Base-by-base conservation (phyloP, 495 filamentous ascomycete species). In the Podospora didyma region DNA sequence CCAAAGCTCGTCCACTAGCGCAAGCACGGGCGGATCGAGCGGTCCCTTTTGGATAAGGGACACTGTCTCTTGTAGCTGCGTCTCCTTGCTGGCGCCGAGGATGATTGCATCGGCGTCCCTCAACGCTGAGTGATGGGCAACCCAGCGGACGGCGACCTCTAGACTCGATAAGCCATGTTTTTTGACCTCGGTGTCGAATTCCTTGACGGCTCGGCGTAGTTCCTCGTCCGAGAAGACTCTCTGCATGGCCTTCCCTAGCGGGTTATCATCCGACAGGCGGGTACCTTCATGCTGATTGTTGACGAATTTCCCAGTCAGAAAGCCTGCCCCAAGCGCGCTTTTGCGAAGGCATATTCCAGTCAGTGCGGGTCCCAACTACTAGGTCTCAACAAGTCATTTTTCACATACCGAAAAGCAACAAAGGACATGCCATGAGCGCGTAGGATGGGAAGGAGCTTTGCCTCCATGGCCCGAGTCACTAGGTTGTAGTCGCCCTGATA, bases 81-180 rank as follows among this genome's bases (percentile, higher is more conserved):
- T 48, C 1, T 61, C n/a, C 41, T 57, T 75, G 41, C 73, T 78
- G 0, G 79, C 75, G 0, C 83, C 84, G 34, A 84, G 41, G 19
- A 86, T 71, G 3, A 86, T 54, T 1, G 65, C 80, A 69, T 88
- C 83, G 24, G 77, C 75, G 1, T 64, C 69, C 0, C 71, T 74
- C 42, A 87, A 60, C 9, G 59, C 62, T 5, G 78, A 81, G 57
- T 86, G 71, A 59, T 79, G 51, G 14, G 17, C 64, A 3, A 83
- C 63, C 83, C 83, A 86, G 14, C 83, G 68, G 61, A 80, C 77
- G 14, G 80, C 79, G 26, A 86, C 62, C 45, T 79, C 79, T 9
- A 76, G 72, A 58, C 79, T 76, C 20, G 65, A 53, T 16, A 77
- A 58, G 0, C 80, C 80, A n/a, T 11, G 11, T 6, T 10, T 2